Evolutionary conservation across 2,329 filamentous ascomycete species (phyloP).

Genomic region (Exophiala spinifera): DNA sequence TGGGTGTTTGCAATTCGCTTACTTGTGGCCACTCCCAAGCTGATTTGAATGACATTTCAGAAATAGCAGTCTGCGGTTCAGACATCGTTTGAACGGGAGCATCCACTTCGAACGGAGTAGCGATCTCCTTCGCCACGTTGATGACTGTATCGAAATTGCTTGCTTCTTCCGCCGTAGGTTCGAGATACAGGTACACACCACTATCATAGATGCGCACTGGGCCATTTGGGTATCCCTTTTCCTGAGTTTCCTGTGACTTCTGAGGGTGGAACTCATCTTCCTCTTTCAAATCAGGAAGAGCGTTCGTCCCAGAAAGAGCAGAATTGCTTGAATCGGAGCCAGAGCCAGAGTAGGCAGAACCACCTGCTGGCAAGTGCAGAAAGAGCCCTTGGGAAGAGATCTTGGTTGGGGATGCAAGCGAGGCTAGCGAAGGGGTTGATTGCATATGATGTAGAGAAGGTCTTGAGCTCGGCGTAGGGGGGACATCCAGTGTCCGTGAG

Average conservation of each 20-base stretch:
- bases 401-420: slow-evolving; percentile 51
- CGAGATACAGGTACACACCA: slow-evolving; percentile 60
- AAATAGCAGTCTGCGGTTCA: slow-evolving; percentile 45
- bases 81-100: slow-evolving; percentile 34
- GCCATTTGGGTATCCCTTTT: slow-evolving; percentile 62
- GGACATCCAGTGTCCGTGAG: slow-evolving; percentile 51
- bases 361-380: slow-evolving; percentile 29
- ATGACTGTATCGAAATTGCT: slow-evolving; percentile 61
- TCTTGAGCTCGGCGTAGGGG: slow-evolving; percentile 55
- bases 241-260: slow-evolving; percentile 60
- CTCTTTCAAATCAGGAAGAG: slow-evolving; percentile 49
- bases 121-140: slow-evolving; percentile 64
- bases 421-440: slow-evolving; percentile 58
- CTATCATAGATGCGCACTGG: slow-evolving; percentile 63
- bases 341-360: slow-evolving; percentile 16
- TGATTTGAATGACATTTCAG: slow-evolving; percentile 50
- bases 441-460: slow-evolving; percentile 60
- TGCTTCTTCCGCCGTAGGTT: slow-evolving; percentile 60
- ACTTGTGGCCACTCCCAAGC: slow-evolving; percentile 42
- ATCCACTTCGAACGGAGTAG: slow-evolving; percentile 53
- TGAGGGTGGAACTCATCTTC: slow-evolving; percentile 48
- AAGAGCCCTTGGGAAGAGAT: slow-evolving; percentile 51
- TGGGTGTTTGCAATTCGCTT: slow-evolving; percentile 31
- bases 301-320: slow-evolving; percentile 27
- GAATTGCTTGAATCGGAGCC: slow-evolving; percentile 27